Base-by-base conservation (phyloP, 208 protist genomes). In the Crithidia acanthocephali region DNA sequence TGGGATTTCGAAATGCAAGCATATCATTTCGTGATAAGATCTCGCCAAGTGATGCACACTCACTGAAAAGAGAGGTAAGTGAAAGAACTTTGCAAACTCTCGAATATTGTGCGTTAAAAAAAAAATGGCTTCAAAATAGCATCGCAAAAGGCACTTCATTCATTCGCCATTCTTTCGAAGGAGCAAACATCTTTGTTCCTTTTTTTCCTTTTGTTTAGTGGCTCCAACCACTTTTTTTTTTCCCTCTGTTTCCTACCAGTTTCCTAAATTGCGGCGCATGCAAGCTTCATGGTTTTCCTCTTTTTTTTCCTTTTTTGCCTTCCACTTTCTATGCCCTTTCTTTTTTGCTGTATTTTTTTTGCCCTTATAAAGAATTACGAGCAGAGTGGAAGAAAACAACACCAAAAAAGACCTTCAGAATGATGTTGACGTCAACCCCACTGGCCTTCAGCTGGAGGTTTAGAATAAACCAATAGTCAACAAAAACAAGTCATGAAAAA, bases 11-110 rank as follows among this genome's bases (percentile, higher is more conserved):
- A 61, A 62, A 71, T 42, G 32, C 37, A 45, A 55, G 65, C 65
- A 55, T 71, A n/a, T 61, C 44, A 62, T 71, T 71, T 71, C 53
- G 30, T 40, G 22, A 48, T 28, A 56, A 28, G 25, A 22, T 42
- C 42, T 68, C 28, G 33, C 35, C 44, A 48, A 22, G 44, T 6
- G 4, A 48, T 48, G 44, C 44, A 48, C 16, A n/a, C 6, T 9
- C 18, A n/a, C 44, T 48, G 4, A n/a, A 48, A 48, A 48, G 44
- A 48, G 18, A 48, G 9, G 37, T 42, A 42, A 42, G 37, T 42
- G 1, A 47, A 60, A 25, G 28, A 1, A 5, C n/a, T n/a, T n/a
- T n/a, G n/a, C n/a, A n/a, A n/a, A n/a, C n/a, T n/a, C n/a, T n/a
- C n/a, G n/a, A n/a, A n/a, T n/a, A n/a, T n/a, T n/a, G n/a, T n/a